Percentiles rank a stretch among this genome's conserved stretches.
phyloP scores from a whole-genome alignment of 371 early-diverging fungal species.

The Circinella minor region DNA sequence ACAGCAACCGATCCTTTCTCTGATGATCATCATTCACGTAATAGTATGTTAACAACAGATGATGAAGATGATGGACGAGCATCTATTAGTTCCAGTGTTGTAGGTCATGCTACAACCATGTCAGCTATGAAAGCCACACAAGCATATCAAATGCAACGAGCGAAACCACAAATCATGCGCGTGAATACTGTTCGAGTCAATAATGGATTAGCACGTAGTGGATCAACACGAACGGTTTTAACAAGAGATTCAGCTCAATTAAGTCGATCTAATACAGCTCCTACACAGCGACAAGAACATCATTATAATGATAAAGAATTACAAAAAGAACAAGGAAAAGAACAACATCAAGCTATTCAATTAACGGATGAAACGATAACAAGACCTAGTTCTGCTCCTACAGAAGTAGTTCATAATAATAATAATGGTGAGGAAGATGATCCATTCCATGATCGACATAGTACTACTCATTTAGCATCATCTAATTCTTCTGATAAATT shows the following conservation, averaged over 20 bases:
- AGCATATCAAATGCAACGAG: constrained; percentile 46
- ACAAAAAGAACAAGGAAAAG: too few relatives aligned
- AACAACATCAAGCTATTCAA: background rate
- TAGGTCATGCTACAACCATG: constrained; percentile 13
- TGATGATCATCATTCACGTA: constrained; percentile 15
- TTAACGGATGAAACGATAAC: background rate
- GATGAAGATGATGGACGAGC: constrained; percentile 26
- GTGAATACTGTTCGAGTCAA: constrained; percentile 44
- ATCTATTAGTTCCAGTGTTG: constrained; percentile 32
- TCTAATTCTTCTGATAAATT: constrained; percentile 11
- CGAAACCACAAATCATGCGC: constrained; percentile 51
- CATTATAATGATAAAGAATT: background rate
- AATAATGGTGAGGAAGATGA: constrained; percentile 29
- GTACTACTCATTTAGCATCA: background rate
- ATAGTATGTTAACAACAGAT: constrained; percentile 1
- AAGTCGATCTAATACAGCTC: constrained; percentile 21
- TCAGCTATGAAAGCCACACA: constrained; percentile 27
- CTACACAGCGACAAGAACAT: background rate
- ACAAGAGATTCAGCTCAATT: constrained; percentile 18
- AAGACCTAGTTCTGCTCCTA: constrained; percentile 10
- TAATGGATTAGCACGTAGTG: constrained; percentile 33
- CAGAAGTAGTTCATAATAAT: background rate
- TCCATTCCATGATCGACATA: constrained; percentile 47
- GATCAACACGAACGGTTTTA: constrained; percentile 34
- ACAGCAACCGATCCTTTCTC: constrained; percentile 16